Conservation (phyloP, 176 grass and related monocot genomes). For the Musa acuminata region DNA sequence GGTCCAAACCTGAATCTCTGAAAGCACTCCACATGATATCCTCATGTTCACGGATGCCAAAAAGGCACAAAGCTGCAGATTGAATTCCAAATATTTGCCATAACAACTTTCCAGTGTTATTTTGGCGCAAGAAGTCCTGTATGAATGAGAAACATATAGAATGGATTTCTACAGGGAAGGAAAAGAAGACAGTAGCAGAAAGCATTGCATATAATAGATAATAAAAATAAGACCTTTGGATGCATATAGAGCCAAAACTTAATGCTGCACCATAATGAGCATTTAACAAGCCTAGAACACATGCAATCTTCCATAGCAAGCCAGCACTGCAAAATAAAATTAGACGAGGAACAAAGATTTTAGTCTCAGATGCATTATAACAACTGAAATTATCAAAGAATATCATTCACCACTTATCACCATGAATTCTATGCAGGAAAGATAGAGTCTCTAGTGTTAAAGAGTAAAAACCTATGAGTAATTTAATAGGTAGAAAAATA, state of each 20-base stretch:
- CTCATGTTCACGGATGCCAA: slow-evolving; percentile 82
- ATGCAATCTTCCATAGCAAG: slow-evolving; percentile 80
- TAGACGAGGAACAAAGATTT: no score
- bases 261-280: slow-evolving; percentile 47
- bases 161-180: neutral
- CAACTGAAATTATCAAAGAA: neutral
- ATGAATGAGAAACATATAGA: slow-evolving; percentile 18
- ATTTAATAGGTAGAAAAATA: neutral
- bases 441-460: no score
- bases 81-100: slow-evolving; percentile 81
- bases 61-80: slow-evolving; percentile 67
- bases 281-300: slow-evolving; percentile 49
- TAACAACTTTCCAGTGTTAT: slow-evolving; percentile 96
- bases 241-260: slow-evolving; percentile 96
- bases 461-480: no score
- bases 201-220: slow-evolving; percentile 6
- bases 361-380: neutral
- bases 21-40: slow-evolving; percentile 96
- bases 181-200: neutral
- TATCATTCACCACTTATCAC: neutral
- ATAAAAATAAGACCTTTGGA: slow-evolving; percentile 52
- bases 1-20: slow-evolving; percentile 54
- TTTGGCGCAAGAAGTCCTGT: slow-evolving; percentile 90
- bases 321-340: slow-evolving; percentile 59
- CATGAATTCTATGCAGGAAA: neutral